phyloP scores from a whole-genome alignment of 371 early-diverging fungal genomes.

The Saksenaea oblongispora region DNA sequence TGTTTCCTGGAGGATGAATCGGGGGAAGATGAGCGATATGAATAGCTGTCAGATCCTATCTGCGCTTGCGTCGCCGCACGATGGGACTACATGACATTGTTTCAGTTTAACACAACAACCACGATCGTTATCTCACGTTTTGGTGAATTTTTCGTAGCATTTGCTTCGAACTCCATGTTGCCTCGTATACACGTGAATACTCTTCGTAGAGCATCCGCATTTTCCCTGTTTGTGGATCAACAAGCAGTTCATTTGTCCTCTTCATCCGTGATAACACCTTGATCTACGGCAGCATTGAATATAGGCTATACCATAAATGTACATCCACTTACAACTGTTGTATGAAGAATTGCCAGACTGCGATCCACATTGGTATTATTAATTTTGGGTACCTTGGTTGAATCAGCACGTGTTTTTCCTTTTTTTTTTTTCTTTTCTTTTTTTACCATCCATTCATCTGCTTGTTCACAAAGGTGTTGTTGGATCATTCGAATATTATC shows the following conservation, averaged over 20 bases:
- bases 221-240: constrained; percentile 11
- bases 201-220: constrained; percentile 19
- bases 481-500: constrained; percentile 43
- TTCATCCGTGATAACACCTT: constrained; percentile 24
- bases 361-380: constrained; percentile 45
- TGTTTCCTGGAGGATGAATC: not conserved
- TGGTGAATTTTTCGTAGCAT: constrained; percentile 26
- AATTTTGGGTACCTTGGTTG: constrained; percentile 31
- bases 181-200: constrained; percentile 20
- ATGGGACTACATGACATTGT: not conserved
- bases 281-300: constrained; percentile 6
- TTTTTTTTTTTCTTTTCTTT: not conserved
- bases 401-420: not conserved
- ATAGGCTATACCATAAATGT: not conserved
- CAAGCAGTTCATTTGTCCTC: not conserved
- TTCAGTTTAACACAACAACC: not conserved
- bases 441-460: constrained; percentile 30
- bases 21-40: not conserved
- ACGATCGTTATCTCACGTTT: constrained; percentile 15
- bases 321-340: constrained; percentile 25
- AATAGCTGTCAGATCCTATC: not conserved
- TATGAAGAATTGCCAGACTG: constrained; percentile 37
- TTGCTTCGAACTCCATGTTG: constrained; percentile 31
- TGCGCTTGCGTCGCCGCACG: not conserved
- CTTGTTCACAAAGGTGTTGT: constrained; percentile 30